Evolutionary conservation across 805 yeast species (phyloP).

Genomic region (Peterozyma toletana): DNA sequence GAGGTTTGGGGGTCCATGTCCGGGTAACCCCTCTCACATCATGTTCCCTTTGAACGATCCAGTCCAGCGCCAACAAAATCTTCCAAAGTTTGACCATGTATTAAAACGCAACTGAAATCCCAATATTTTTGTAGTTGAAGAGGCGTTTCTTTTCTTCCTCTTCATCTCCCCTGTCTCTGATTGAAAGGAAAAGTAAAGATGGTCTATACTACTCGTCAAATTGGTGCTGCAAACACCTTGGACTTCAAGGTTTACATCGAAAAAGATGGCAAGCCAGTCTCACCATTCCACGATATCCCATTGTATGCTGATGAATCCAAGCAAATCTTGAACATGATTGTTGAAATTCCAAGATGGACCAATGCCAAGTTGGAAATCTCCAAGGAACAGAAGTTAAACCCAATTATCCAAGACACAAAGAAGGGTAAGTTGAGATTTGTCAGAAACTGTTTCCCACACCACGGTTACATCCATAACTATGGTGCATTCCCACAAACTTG

Average conservation of each 20-base stretch:
- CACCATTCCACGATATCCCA: constrained; percentile 93
- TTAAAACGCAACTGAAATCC: neutral
- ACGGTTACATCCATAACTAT: constrained; percentile 97
- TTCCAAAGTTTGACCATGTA: neutral
- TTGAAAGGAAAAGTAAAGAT: constrained; percentile 23
- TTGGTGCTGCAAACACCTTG: constrained; percentile 93
- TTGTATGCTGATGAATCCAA: constrained; percentile 91
- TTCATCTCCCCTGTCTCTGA: neutral
- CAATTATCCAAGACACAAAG: constrained; percentile 95
- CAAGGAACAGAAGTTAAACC: constrained; percentile 79
- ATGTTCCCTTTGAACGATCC: too few relatives aligned
- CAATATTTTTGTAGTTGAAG: neutral
- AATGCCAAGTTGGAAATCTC: constrained; percentile 95
- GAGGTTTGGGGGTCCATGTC: too few relatives aligned
- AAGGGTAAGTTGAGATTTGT: constrained; percentile 95
- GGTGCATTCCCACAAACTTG: constrained; percentile 97
- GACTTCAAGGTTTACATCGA: constrained; percentile 90
- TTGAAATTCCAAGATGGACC: constrained; percentile 98
- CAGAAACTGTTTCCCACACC: constrained; percentile 97
- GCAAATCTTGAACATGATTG: constrained; percentile 72
- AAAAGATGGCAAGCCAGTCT: constrained; percentile 88
- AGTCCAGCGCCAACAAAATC: neutral
- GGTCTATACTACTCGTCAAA: constrained; percentile 83
- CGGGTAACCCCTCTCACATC: too few relatives aligned
- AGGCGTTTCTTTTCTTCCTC: neutral